Percentiles rank a stretch among this genome's conserved stretches.
Conservation (phyloP, 1,139 yeast genomes). For the Scheffersomyces titani region DNA sequence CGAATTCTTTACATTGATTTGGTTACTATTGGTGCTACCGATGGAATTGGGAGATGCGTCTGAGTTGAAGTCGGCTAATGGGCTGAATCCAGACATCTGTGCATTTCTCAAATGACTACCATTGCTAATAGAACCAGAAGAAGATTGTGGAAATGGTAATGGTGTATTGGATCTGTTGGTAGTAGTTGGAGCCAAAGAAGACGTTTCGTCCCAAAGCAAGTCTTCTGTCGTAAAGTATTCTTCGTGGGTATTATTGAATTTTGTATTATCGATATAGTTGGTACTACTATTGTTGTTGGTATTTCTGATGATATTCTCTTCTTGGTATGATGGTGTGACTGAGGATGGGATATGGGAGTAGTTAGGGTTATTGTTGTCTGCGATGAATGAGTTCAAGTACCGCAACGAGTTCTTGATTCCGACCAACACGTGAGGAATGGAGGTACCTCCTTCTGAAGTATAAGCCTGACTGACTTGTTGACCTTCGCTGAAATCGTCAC, state of each 20-base stretch:
- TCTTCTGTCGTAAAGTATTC: neutral
- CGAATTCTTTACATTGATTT: neutral
- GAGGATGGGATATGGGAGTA: neutral
- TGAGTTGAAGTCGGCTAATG: constrained; percentile 26
- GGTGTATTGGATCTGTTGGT: constrained; percentile 6
- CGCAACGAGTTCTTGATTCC: constrained; percentile 55
- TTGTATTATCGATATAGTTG: constrained; percentile 8
- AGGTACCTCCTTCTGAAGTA: constrained; percentile 52
- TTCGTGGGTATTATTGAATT: neutral
- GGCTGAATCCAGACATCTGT: constrained; percentile 20
- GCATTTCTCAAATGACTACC: neutral
- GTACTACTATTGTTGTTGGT: constrained; percentile 4
- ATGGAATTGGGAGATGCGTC: constrained; percentile 26
- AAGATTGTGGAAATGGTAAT: constrained; percentile 15
- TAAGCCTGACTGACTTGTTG: constrained; percentile 74
- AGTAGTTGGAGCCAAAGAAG: neutral
- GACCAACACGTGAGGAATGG: constrained; percentile 55
- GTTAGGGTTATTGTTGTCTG: constrained; percentile 31
- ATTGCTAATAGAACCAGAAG: constrained; percentile 7
- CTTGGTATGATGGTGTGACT: neutral
- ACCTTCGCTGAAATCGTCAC: constrained; percentile 82
- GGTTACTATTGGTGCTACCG: constrained; percentile 12
- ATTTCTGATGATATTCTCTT: constrained; percentile 5
- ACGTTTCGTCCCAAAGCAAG: neutral
- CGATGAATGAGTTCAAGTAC: constrained; percentile 55